A percentile compares a stretch with the other conserved stretches of the same genome.
phyloP scores from a whole-genome alignment of 1,139 yeast genomes.

The Blastobotrys elegans region DNA sequence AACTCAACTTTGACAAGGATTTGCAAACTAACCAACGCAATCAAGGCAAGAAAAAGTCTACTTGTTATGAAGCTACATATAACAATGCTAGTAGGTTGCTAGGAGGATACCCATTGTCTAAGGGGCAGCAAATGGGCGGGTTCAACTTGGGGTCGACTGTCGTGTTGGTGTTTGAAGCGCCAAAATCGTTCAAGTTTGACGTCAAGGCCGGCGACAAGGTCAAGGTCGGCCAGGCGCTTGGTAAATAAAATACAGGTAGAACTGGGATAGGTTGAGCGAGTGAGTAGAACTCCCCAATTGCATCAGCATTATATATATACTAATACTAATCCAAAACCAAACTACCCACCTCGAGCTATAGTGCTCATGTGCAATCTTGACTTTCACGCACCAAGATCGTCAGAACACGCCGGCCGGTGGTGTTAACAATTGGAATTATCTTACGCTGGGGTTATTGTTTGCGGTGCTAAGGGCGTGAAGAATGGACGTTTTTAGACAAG shows the following conservation, averaged over 20 bases:
- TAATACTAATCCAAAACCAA: no score
- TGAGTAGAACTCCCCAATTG: no score
- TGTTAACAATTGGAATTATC: no score
- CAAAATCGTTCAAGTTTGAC: conserved; percentile 63
- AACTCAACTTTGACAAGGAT: conserved; percentile 86
- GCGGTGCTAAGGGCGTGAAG: no score
- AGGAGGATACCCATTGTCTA: conserved; percentile 82
- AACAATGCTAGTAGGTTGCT: conserved; percentile 70
- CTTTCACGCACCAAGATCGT: no score
- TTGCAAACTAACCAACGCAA: conserved; percentile 66
- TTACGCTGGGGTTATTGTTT: no score
- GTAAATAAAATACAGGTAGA: conserved; percentile 33
- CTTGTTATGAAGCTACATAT: conserved; percentile 94
- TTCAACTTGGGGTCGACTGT: conserved; percentile 94
- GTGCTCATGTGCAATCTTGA: no score
- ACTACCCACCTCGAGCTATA: no score
- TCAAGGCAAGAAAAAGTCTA: conserved; percentile 38
- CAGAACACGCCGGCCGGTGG: no score
- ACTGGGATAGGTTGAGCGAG: no score
- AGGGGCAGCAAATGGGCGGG: conserved; percentile 97
- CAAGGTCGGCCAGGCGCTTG: conserved; percentile 80
- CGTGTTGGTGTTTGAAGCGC: conserved; percentile 95
- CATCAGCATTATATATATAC: neutral
- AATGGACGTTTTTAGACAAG: no score
- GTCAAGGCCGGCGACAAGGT: conserved; percentile 71